Evolutionary conservation across 23 red algal species (phyloP), one percentile per base, ranked within the genome.

Genomic region (Gracilaria domingensis): DNA sequence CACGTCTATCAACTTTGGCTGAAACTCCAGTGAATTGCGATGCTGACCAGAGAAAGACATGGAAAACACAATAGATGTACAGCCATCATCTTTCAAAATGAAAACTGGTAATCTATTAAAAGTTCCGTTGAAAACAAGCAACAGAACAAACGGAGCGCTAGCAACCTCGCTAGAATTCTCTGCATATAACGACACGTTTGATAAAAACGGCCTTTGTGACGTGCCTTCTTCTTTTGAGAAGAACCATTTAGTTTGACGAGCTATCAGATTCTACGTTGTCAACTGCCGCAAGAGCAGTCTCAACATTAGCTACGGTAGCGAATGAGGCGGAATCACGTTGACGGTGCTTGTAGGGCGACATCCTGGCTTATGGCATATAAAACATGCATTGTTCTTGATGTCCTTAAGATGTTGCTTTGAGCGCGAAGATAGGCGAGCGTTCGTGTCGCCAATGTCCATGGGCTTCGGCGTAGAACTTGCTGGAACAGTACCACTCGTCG

Each of bases 71-170:
- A 65, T 84, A 45, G 54, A 60, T 21, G 24, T 64, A 61, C 49
- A 65, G 0, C 42, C 80, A 39, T 84, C 80, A 61, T 84, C 59
- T 4, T 84, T 84, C 12, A 84, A 53, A 37, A 84, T 61, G 23
- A 8, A 24, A 14, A 24, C 29, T 3, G 69, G 69, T 12, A 33
- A 16, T 3, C 23, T 30, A 48, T 30, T 13, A 21, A 75, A 75
- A n/a, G 7, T 48, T 3, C 69, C 69, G 14, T 4, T 4, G 12
- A 75, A 12, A 3, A 75, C 69, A 5, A 75, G 13, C 69, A 75
- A 44, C 12, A 24, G 69, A 3, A 75, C 18, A 75, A 6, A 75
- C 8, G 3, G 36, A 75, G 33, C 69, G 23, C 69, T 26, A n/a
- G n/a, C n/a, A n/a, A n/a, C n/a, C n/a, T n/a, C n/a, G 20, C 33